Evolutionary conservation across 768 basidiomycete genomes (phyloP).

Genomic region (Russula lepida): DNA sequence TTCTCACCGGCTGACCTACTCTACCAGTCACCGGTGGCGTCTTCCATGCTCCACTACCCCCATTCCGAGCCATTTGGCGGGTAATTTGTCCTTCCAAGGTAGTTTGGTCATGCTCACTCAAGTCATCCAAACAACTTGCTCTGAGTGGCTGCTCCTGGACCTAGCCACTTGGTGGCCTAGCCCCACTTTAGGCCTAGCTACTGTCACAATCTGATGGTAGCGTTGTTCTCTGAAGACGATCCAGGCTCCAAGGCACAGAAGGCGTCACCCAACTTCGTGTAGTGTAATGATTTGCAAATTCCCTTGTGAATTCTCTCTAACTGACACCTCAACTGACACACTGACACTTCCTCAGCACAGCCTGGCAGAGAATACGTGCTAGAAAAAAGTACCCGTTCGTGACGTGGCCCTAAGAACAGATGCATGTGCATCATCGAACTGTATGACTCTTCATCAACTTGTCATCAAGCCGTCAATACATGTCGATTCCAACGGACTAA

Average conservation of each 20-base stretch:
- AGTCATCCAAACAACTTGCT: not conserved
- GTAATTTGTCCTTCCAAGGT: not conserved
- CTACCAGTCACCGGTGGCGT: not conserved
- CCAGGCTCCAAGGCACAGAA: not conserved
- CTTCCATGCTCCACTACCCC: not conserved
- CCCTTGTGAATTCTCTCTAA: not conserved
- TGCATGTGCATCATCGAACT: not conserved
- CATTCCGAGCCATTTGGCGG: not conserved
- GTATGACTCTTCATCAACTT: no score
- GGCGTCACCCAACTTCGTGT: not conserved
- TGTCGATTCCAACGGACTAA: not conserved
- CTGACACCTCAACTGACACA: not conserved
- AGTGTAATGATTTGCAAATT: not conserved
- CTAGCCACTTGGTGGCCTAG: not conserved
- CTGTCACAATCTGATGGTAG: not conserved
- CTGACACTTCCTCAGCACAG: no score
- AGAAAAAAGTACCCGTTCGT: not conserved
- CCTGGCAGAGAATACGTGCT: not conserved
- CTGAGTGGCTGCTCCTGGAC: not conserved
- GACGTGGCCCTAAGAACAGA: not conserved
- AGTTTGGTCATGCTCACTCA: not conserved
- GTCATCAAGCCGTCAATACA: not conserved
- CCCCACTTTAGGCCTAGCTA: not conserved
- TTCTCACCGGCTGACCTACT: not conserved
- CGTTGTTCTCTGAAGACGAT: not conserved